These are phyloP conservation scores for Neonectria faginata DNA, from an alignment of 2,329 filamentous ascomycete genomes.

Conservation along the genomic window DNA sequence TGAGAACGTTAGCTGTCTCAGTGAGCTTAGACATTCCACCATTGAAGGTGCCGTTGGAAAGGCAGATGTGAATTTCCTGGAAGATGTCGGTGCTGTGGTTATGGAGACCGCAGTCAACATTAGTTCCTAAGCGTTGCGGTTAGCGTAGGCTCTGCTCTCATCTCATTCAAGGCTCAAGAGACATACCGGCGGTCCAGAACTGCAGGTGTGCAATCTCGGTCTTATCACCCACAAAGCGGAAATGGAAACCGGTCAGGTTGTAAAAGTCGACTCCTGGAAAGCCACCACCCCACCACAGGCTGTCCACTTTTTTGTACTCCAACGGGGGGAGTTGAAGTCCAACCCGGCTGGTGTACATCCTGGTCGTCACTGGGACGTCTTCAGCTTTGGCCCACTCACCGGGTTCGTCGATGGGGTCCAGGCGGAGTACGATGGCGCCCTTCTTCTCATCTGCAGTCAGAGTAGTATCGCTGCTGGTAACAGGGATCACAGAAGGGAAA, in stretches of 20 bases:
- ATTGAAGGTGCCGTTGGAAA: slow-evolving; percentile 5
- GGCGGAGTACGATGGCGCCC: background rate
- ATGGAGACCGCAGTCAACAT: slow-evolving; percentile 6
- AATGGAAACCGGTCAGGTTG: slow-evolving; percentile 24
- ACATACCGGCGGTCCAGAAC: slow-evolving; percentile 29
- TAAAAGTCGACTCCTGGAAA: slow-evolving; percentile 25
- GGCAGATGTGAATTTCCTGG: slow-evolving; percentile 15
- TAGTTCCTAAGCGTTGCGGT: background rate
- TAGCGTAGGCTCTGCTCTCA: background rate
- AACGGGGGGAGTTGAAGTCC: background rate
- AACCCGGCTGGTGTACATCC: background rate
- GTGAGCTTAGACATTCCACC: slow-evolving; percentile 2
- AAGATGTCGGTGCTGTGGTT: slow-evolving; percentile 12
- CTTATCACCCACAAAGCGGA: slow-evolving; percentile 18
- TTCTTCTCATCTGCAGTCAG: background rate
- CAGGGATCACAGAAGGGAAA: background rate
- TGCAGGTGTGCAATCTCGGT: slow-evolving; percentile 22
- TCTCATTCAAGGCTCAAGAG: background rate
- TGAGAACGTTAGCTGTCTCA: background rate
- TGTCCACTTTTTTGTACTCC: background rate
- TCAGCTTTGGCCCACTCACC: background rate
- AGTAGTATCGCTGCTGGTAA: background rate
- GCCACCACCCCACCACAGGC: slow-evolving; percentile 13
- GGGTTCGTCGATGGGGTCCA: background rate
- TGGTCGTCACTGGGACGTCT: background rate